These are phyloP conservation scores for Boletus subluridellus DNA, from an alignment of 1,284 basidiomycete species.

Conservation along the genomic window DNA sequence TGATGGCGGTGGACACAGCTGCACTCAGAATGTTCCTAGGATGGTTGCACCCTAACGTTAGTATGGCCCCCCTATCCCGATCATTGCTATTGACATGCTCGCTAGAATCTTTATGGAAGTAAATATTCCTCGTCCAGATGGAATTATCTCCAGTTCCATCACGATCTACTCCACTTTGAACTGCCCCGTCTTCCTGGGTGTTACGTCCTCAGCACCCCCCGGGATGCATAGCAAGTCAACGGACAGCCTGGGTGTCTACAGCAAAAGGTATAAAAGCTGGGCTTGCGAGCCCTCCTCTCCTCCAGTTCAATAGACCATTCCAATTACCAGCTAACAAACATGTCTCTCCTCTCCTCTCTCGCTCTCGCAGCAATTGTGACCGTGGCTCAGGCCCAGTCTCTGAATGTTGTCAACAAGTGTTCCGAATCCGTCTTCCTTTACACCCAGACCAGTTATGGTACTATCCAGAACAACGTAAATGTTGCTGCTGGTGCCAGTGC, in stretches of 20 bases:
- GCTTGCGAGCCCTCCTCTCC: neutral
- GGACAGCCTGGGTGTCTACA: neutral
- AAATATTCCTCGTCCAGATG: neutral
- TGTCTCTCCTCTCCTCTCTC: slow-evolving; percentile 22
- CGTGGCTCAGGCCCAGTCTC: slow-evolving; percentile 25
- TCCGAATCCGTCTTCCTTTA: slow-evolving; percentile 31
- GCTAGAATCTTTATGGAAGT: neutral
- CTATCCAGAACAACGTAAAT: slow-evolving; percentile 27
- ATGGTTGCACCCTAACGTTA: neutral
- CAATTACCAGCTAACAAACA: slow-evolving; percentile 8
- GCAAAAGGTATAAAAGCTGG: slow-evolving; percentile 16
- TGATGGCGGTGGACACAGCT: neutral
- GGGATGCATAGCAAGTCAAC: slow-evolving; percentile 1
- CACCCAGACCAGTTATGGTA: slow-evolving; percentile 32
- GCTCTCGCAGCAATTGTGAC: slow-evolving; percentile 17
- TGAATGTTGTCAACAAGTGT: slow-evolving; percentile 32
- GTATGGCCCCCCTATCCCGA: neutral
- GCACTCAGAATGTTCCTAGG: neutral
- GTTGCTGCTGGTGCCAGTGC: slow-evolving; percentile 12
- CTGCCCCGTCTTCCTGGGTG: neutral
- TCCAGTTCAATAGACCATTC: slow-evolving; percentile 1
- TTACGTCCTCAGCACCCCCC: neutral
- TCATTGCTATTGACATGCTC: neutral
- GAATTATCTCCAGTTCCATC: neutral
- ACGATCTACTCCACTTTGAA: neutral